Conservation (phyloP, 768 basidiomycete species). For the Pulveroboletus sp. region DNA sequence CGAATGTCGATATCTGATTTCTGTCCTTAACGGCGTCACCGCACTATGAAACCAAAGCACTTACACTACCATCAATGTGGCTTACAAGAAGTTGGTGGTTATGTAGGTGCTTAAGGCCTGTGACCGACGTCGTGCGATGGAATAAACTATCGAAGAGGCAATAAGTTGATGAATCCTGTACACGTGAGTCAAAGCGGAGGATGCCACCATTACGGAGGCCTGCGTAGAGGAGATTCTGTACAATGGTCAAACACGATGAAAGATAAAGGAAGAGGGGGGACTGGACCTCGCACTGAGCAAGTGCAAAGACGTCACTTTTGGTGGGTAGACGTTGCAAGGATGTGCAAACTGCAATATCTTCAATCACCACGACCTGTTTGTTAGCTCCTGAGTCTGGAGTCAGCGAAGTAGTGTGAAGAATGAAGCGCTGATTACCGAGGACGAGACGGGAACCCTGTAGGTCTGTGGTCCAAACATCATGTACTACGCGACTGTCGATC, state of each 20-base stretch:
- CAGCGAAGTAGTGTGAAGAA: background rate
- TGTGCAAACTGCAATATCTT: slow-evolving; percentile 41
- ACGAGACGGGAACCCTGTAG: slow-evolving; percentile 45
- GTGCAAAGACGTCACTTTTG: slow-evolving; percentile 58
- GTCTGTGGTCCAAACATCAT: slow-evolving; percentile 56
- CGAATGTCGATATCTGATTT: slow-evolving; percentile 53
- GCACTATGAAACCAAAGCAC: slow-evolving; percentile 15
- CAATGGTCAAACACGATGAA: background rate
- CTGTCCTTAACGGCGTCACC: background rate
- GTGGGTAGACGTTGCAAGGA: slow-evolving; percentile 43
- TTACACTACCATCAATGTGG: slow-evolving; percentile 57
- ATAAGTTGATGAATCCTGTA: slow-evolving; percentile 32
- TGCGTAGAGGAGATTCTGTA: slow-evolving; percentile 47
- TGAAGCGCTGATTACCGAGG: slow-evolving; percentile 39
- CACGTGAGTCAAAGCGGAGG: slow-evolving; percentile 53
- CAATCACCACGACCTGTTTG: slow-evolving; percentile 46
- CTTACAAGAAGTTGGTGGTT: slow-evolving; percentile 53
- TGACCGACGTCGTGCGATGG: slow-evolving; percentile 41
- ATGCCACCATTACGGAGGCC: slow-evolving; percentile 60
- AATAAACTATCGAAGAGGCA: slow-evolving; percentile 38
- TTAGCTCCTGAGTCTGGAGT: slow-evolving; percentile 43
- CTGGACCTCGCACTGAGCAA: slow-evolving; percentile 49
- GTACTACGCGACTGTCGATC: slow-evolving; percentile 36
- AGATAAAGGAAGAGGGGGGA: background rate
- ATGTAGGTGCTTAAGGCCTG: slow-evolving; percentile 46